A percentile compares a stretch with the other conserved stretches of the same genome.
Evolutionary conservation across 2,329 filamentous ascomycete genomes (phyloP).

Genomic region (Hypoxylon sp.): DNA sequence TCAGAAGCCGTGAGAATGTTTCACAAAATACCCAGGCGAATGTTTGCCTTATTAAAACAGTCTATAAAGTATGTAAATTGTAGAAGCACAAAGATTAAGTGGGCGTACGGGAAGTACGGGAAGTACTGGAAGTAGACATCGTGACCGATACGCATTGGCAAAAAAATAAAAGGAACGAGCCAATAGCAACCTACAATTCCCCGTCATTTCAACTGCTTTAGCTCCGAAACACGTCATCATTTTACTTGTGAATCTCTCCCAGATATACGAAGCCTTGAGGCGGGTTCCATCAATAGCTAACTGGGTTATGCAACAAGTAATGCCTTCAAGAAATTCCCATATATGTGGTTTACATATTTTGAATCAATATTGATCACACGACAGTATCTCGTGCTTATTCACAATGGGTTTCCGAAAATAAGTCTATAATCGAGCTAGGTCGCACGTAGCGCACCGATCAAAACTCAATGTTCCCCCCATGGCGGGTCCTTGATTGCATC

Average conservation of each 20-base stretch:
- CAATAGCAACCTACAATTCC: slow-evolving; percentile 36
- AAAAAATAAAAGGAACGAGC: slow-evolving; percentile 12
- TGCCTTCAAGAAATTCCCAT: background rate
- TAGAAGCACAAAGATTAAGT: slow-evolving; percentile 10
- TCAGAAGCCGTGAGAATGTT: slow-evolving; percentile 2
- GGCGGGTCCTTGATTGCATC: slow-evolving; percentile 35
- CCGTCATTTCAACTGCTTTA: slow-evolving; percentile 23
- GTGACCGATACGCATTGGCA: slow-evolving; percentile 1
- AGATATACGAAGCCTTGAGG: background rate
- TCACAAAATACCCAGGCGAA: slow-evolving; percentile 7
- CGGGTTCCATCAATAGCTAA: background rate
- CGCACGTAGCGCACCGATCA: slow-evolving; percentile 18
- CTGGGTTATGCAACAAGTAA: background rate
- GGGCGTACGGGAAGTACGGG: no score
- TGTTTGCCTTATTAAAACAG: slow-evolving; percentile 15
- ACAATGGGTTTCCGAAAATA: slow-evolving; percentile 5
- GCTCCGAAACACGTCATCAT: slow-evolving; percentile 34
- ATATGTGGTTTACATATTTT: background rate
- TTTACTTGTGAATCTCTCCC: background rate
- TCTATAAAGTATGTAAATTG: background rate
- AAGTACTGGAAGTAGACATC: slow-evolving; percentile 1
- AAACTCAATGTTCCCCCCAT: background rate
- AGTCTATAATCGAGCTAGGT: slow-evolving; percentile 9
- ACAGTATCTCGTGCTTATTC: slow-evolving; percentile 30
- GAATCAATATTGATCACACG: slow-evolving; percentile 26